Evolutionary conservation across 1,284 basidiomycete species (phyloP), one percentile per base, ranked within the genome.

Genomic region (Coniferiporia weirii): DNA sequence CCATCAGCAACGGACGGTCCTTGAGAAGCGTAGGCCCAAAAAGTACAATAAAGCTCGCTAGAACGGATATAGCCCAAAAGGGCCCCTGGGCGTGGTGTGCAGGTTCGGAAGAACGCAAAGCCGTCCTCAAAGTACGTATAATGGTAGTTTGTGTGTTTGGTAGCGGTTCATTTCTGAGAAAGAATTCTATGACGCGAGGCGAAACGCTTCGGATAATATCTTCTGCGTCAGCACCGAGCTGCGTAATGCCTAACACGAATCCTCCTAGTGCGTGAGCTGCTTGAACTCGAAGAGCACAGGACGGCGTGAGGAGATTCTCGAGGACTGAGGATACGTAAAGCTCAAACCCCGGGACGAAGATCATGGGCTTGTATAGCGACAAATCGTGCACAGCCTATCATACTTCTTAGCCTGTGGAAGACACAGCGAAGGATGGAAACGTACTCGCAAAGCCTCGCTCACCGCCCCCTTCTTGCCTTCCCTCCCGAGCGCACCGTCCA

Each of bases 391-490:
- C 77, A 5, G 88, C 88, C 88, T 90, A 61, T 54, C 20, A 59
- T 54, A 53, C 50, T 44, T n/a, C 27, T 64, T 40, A 66, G 38
- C 49, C 38, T 20, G 54, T 40, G 58, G 45, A 61, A 43, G 35
- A 43, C 58, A 45, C 53, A 52, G 17, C 12, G 17, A 56, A 60
- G 63, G 54, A 49, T 59, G 40, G 64, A 62, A 61, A 34, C 67
- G 59, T 67, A 85, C 87, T 79, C 83, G 87, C 49, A 91, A 76
- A 17, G 85, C 87, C 68, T 92, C 89, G 44, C 78, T 84, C 1
- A 77, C 79, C 1, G 89, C 82, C 0, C 90, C 89, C 65, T 89
- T 91, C 74, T 91, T 91, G 8, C 89, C 89, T 70, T 92, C 90
- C 67, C 89, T 89, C 2, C 89, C 90, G 17, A 92, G 80, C 61